Evolutionary conservation across 2,329 filamentous ascomycete genomes (phyloP), one percentile per base, ranked within the genome.

Genomic region (Microdochium trichocladiopsis): DNA sequence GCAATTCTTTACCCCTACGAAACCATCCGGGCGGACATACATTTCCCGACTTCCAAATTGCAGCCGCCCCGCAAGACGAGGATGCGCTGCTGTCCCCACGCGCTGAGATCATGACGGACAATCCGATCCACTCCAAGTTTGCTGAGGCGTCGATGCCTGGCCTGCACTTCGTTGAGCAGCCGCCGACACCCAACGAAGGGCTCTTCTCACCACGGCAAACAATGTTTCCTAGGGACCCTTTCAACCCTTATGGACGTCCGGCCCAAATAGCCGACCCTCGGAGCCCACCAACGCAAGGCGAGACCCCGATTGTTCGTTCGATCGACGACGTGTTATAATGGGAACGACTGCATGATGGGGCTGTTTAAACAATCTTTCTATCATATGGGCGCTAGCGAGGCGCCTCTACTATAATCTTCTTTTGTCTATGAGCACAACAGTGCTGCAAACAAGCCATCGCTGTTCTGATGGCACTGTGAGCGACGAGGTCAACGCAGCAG

Each of bases 261-360:
- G 60, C 71, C 2, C 75, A 79, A 55, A 69, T 74, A 11, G 75
- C 74, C 14, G 87, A 92, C 63, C 88, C 88, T 14, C 74, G 88
- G 59, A 91, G 87, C 64, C 88, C 88, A 16, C 85, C 87, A 0
- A 88, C 86, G 12, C 82, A 80, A 61, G 87, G 88, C 37, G 86
- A 87, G 65, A 83, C 82, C 53, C 86, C 88, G 2, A 91, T 93
- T 55, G 82, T 84, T 50, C 77, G 88, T 52, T 91, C 86, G 53
- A 93, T 93, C 61, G 86, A 89, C 65, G 87, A 91, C 62, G 74
- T 90, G 50, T 73, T 92, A 68, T 91, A 76, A 74, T 50, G 47
- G 9, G 47, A 24, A 23, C 22, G 36, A 45, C 18, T 6, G 18
- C 41, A 45, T 45, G 41, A 45, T 22, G n/a, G 41, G 22, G 41